Evolutionary conservation across 176 grass and related monocot species (phyloP).

Genomic region (Oryza glaberrima): DNA sequence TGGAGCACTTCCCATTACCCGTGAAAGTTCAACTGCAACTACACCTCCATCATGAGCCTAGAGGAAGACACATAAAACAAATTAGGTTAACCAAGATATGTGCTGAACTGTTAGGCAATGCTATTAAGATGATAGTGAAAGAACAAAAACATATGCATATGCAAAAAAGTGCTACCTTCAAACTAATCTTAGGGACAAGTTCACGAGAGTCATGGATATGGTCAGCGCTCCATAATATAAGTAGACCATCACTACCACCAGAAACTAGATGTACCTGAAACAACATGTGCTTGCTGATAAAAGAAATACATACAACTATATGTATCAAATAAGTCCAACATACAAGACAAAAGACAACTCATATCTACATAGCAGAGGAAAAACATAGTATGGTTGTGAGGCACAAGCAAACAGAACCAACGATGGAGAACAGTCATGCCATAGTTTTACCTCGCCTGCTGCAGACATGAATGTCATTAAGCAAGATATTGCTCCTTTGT

Average conservation of each 20-base stretch:
- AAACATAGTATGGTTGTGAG: conserved; percentile 15
- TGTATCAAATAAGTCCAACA: conserved; percentile 32
- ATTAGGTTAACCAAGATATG: conserved; percentile 17
- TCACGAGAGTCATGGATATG: conserved; percentile 94
- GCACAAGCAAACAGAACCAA: conserved; percentile 26
- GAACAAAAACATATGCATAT: conserved; percentile 18
- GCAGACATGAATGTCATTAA: conserved; percentile 96
- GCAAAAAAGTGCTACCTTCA: conserved; percentile 61
- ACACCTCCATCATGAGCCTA: conserved; percentile 99
- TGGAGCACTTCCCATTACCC: conserved; percentile 93
- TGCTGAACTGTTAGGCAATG: conserved; percentile 19
- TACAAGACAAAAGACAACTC: neutral
- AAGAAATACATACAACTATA: conserved; percentile 26
- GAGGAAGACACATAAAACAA: conserved; percentile 30
- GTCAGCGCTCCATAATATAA: conserved; percentile 96
- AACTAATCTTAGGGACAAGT: conserved; percentile 95
- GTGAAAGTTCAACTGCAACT: conserved; percentile 93
- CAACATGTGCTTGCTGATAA: conserved; percentile 32
- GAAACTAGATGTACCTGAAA: conserved; percentile 92
- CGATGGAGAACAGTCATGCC: neutral
- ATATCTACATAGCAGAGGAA: conserved; percentile 23
- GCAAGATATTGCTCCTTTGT: conserved; percentile 94
- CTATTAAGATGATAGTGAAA: conserved; percentile 13
- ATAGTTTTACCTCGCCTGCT: conserved; percentile 80
- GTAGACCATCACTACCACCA: conserved; percentile 90